Base-by-base conservation (phyloP, 805 yeast genomes). In the Brettanomyces sp. region DNA sequence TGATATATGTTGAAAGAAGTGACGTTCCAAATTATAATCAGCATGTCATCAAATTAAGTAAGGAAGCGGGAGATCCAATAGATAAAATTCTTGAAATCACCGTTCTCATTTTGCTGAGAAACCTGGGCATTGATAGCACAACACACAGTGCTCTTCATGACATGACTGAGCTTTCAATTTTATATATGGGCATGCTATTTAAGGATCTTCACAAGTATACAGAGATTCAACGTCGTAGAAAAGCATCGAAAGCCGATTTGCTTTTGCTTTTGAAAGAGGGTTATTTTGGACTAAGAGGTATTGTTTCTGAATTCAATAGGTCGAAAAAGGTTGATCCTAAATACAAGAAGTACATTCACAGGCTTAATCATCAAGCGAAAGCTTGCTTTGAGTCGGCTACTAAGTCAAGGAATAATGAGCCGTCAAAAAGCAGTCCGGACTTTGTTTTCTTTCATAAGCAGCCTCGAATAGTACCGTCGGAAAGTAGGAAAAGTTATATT, bases 171-270 rank as follows among this genome's bases (percentile, higher is more conserved):
- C 52, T 71, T 36, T 62, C 70, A 0, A 56, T 56, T 14, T 53
- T 57, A 9, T 70, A 68, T 46, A 53, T 75, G 43, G 56, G 66
- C 39, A 64, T 65, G 13, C 46, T 80, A 45, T 55, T 72, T 7
- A 51, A 56, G 2, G 62, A 69, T 28, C 53, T 83, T 24, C 77
- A 75, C 41, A 71, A 71, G 49, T 60, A 76, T 33, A 70, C 80
- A 3, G 79, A 78, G 46, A 60, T 75, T 1, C 90, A 83, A 58
- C 67, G 91, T 52, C 70, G 89, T 43, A 64, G 68, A 18, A 58
- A 59, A n/a, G 79, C 83, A 1, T 66, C 82, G 0, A 64, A 72
- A 18, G 65, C 63, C 28, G 90, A 84, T 58, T 46, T 80, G 9
- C 59, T 63, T 22, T 53, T 78, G 43, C 58, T 79, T 42, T 52